Percentiles rank a stretch among this genome's conserved stretches.
phyloP scores from a whole-genome alignment of 106 monocot species.

The Agapanthus africanus region DNA sequence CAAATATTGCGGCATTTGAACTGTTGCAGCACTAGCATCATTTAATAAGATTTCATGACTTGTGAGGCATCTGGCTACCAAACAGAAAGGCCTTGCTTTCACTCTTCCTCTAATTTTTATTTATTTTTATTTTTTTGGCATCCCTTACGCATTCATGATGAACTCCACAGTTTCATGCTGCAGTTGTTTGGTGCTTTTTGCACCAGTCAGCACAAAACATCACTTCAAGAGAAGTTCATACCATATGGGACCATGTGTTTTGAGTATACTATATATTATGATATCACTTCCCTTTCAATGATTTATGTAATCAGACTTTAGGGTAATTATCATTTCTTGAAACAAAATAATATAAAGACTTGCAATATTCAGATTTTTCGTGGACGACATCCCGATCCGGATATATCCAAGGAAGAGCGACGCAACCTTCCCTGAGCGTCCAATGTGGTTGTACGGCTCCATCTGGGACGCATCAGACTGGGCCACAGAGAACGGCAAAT shows the following conservation, averaged over 20 bases:
- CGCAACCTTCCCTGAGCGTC: conserved; percentile 50
- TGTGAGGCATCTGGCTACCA: not conserved
- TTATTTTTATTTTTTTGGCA: too few relatives aligned
- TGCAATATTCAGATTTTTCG: conserved; percentile 80
- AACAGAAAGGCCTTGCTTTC: not conserved
- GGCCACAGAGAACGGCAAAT: conserved; percentile 74
- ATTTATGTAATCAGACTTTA: too few relatives aligned
- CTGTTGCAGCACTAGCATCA: too few relatives aligned
- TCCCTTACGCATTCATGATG: too few relatives aligned
- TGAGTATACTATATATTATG: not conserved
- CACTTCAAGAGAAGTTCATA: not conserved
- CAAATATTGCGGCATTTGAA: too few relatives aligned
- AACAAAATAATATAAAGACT: too few relatives aligned
- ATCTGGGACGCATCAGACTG: conserved; percentile 86
- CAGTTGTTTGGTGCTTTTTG: not conserved
- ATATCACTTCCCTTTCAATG: too few relatives aligned
- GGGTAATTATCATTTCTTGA: too few relatives aligned
- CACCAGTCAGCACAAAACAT: not conserved
- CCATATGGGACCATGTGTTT: conserved; percentile 1
- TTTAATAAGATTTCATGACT: not conserved
- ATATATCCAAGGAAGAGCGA: conserved; percentile 38
- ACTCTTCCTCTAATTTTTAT: too few relatives aligned
- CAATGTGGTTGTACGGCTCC: conserved; percentile 85
- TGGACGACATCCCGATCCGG: conserved; percentile 70
- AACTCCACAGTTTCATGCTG: not conserved